Evolutionary conservation across 164 flowering plant species (phyloP), one percentile per base, ranked within the genome.

Genomic region (Annona cherimola): DNA sequence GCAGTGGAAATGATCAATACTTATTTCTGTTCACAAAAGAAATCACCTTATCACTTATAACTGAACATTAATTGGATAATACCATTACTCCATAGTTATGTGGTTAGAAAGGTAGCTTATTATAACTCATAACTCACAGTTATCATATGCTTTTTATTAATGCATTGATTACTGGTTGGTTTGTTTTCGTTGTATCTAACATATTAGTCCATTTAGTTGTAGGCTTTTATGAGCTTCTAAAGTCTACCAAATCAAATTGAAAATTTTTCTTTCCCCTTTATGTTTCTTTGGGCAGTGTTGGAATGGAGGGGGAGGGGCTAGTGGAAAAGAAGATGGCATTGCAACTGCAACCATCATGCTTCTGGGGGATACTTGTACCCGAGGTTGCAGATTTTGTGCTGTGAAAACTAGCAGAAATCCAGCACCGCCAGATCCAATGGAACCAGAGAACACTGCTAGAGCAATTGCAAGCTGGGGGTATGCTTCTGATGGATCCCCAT

Each of bases 381-480:
- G 98, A 26, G 98, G 99, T 35, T 95, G 99, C 77, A 78, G 99
- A 72, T 95, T 95, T 81, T 95, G 99, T 87, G 97, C 96, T 16
- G 97, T 95, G 57, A 95, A 95, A 82, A 95, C 98, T 5, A 90
- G 93, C 66, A 79, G 88, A 76, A 95, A 87, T 73, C 98, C 99
- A 42, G 79, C 96, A 3, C 99, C 99, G 1, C 97, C 98, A 4
- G 96, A 95, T 73, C 93, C 94, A 18, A 83, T 86, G 93, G 99
- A 95, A 70, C 99, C 99, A 5, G 82, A 83, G 73, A 93, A 95
- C 76, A 93, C 98, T 73, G 99, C 98, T 26, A 70, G 77, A 74
- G 99, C 99, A 68, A 82, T 95, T 83, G 97, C 90, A 5, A 85
- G 89, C 74, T 93, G 99, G 99, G 99, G 97, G 97, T 94, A 78